Evolutionary conservation across 148 eudicot genomes (phyloP).

Genomic region (Persicaria tinctoria): DNA sequence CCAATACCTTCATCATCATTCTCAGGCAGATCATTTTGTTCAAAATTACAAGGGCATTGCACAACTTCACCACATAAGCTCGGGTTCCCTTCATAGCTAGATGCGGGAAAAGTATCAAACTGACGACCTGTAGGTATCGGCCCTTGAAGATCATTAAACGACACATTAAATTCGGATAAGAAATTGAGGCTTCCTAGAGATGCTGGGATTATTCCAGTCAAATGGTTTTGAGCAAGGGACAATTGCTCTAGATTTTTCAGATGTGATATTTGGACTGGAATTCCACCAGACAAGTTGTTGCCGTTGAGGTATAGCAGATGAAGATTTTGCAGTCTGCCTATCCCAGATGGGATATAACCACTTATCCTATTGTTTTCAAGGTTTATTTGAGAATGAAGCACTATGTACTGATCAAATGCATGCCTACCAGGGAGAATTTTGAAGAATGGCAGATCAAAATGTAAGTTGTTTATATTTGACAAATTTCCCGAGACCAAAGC

Average conservation of each 20-base stretch:
- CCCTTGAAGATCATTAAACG: too few relatives aligned
- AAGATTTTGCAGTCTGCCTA: conserved; percentile 49
- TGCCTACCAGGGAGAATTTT: conserved; percentile 44
- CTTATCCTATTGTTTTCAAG: conserved; percentile 46
- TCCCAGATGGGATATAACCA: conserved; percentile 77
- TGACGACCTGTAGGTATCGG: too few relatives aligned
- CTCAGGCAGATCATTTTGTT: background rate
- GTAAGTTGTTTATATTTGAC: conserved; percentile 27
- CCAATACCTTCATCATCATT: background rate
- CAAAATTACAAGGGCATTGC: background rate
- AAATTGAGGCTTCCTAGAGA: too few relatives aligned
- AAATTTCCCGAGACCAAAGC: conserved; percentile 37
- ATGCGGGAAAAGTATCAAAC: background rate
- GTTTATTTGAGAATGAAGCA: conserved; percentile 61
- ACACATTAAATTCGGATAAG: too few relatives aligned
- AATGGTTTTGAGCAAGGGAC: background rate
- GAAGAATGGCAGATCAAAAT: conserved; percentile 69
- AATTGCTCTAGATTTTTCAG: conserved; percentile 58
- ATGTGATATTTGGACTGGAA: conserved; percentile 60
- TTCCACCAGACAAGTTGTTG: conserved; percentile 57
- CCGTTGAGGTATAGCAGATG: conserved; percentile 55
- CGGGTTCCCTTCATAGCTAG: background rate
- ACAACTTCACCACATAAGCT: background rate
- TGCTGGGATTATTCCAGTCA: too few relatives aligned
- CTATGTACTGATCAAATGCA: conserved; percentile 62